These are phyloP conservation scores for Vigna hirtella DNA, from an alignment of 306 rosid genomes.

Conservation along the genomic window DNA sequence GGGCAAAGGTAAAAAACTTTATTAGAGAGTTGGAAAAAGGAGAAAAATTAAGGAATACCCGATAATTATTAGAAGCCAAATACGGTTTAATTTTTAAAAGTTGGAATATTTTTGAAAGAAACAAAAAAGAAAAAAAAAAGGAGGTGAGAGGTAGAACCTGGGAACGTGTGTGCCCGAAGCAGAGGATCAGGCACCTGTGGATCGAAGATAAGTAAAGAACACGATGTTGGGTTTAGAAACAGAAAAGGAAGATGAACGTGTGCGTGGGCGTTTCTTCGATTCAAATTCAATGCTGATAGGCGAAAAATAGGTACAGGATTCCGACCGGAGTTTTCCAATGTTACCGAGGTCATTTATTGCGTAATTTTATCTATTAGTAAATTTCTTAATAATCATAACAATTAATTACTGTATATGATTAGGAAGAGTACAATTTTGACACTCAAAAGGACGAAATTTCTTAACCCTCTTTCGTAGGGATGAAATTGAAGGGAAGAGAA, in stretches of 20 bases:
- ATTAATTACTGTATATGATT: not conserved
- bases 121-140: not conserved
- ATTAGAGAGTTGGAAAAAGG: not conserved
- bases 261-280: constrained; percentile 24
- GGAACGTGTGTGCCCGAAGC: constrained; percentile 34
- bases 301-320: constrained; percentile 10
- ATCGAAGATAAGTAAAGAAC: constrained; percentile 38
- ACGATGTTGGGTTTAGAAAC: constrained; percentile 35
- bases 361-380: constrained; percentile 1
- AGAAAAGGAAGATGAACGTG: not conserved
- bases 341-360: constrained; percentile 18
- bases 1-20: constrained; percentile 6
- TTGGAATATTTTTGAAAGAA: not conserved
- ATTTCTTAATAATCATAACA: not conserved
- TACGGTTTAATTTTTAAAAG: constrained; percentile 5
- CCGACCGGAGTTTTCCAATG: constrained; percentile 31
- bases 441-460: not conserved
- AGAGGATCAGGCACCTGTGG: constrained; percentile 25
- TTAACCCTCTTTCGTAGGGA: not conserved
- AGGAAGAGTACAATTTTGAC: not conserved
- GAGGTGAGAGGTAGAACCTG: constrained; percentile 31
- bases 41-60: constrained; percentile 13
- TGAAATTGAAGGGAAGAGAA: too few species aligned
- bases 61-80: constrained; percentile 26
- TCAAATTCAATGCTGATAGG: constrained; percentile 37